Conservation (phyloP, 1,284 basidiomycete species). For the Cutaneotrichosporon spelunceum region DNA sequence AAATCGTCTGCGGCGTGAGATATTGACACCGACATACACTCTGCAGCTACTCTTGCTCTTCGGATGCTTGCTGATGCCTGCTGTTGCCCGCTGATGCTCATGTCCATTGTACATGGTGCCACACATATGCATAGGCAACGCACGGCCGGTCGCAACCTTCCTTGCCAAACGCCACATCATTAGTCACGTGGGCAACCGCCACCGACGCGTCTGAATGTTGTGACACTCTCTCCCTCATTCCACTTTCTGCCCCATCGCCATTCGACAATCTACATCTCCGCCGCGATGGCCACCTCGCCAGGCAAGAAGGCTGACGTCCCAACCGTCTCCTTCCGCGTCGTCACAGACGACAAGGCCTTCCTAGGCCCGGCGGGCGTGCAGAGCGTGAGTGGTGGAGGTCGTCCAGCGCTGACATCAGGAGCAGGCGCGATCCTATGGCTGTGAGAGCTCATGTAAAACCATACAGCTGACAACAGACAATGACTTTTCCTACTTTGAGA, state of each 20-base stretch:
- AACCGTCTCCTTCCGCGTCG: conserved; percentile 45
- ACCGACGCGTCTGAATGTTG: neutral
- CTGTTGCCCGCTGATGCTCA: too few species aligned
- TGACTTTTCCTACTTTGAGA: conserved; percentile 68
- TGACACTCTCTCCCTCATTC: neutral
- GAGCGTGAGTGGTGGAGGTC: conserved; percentile 33
- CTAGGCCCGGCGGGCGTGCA: conserved; percentile 40
- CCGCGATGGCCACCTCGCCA: neutral
- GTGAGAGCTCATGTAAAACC: conserved; percentile 16
- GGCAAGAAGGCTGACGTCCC: conserved; percentile 42
- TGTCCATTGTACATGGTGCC: neutral
- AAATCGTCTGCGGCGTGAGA: too few species aligned
- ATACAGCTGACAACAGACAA: conserved; percentile 61
- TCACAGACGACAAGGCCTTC: conserved; percentile 42
- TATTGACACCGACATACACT: too few species aligned
- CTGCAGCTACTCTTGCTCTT: too few species aligned
- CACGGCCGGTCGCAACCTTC: neutral
- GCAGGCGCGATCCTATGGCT: conserved; percentile 46
- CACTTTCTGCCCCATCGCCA: neutral
- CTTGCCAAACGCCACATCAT: neutral
- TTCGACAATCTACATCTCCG: neutral
- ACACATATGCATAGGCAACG: neutral
- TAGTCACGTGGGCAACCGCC: neutral
- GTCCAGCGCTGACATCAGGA: conserved; percentile 29
- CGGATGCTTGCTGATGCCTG: too few species aligned